Conservation (phyloP, 345 rosid species). For the Eutrema heterophyllum region DNA sequence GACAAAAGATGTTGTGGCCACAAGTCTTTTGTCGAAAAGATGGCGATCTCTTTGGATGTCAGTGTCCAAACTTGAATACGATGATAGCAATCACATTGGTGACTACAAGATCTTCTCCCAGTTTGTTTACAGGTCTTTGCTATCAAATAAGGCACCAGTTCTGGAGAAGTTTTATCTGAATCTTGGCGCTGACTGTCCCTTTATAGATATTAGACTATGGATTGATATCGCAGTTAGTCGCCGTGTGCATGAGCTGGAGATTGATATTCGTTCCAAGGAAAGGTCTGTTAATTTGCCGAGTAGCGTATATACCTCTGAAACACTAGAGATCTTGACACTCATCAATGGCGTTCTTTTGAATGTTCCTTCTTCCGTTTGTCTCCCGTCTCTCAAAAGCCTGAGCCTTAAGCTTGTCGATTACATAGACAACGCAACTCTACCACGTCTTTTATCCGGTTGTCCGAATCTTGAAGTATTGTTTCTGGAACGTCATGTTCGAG, state of each 20-base stretch:
- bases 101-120: neutral
- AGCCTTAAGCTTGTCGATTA: neutral
- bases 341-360: neutral
- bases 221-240: slow-evolving; percentile 6
- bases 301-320: neutral
- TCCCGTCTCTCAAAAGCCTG: slow-evolving; percentile 11
- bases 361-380: neutral
- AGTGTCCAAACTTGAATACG: neutral
- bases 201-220: slow-evolving; percentile 1
- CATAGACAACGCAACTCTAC: neutral
- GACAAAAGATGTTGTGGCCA: too few relatives aligned
- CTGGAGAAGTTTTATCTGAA: neutral
- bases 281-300: neutral
- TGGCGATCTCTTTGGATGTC: slow-evolving; percentile 18
- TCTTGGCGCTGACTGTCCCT: neutral
- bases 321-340: neutral
- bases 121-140: slow-evolving; percentile 19
- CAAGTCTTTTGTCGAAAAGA: slow-evolving; percentile 18
- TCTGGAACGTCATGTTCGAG: neutral
- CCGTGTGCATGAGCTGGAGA: neutral
- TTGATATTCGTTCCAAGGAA: neutral
- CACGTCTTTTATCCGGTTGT: neutral
- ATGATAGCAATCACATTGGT: neutral
- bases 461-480: neutral
- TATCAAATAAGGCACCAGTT: neutral